Conservation (phyloP, 768 basidiomycete species). For the Agrocybe pediades region DNA sequence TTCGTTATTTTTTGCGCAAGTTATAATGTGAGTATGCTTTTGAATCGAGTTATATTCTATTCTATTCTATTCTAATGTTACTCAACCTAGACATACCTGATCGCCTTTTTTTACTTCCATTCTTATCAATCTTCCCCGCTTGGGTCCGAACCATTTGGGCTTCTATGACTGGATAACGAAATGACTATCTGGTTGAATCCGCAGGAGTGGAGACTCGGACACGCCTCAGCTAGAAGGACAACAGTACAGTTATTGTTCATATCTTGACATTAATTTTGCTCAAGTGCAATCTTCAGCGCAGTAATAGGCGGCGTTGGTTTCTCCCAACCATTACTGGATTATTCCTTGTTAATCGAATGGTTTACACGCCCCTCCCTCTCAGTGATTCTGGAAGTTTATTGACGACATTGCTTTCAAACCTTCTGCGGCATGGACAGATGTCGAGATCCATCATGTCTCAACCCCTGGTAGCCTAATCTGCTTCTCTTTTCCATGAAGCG, state of each 20-base stretch:
- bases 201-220: neutral
- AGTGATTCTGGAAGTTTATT: no score
- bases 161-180: neutral
- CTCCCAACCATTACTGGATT: no score
- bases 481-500: no score
- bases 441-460: conserved; percentile 7
- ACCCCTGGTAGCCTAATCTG: conserved; percentile 2
- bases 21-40: neutral
- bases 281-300: no score
- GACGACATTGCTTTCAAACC: no score
- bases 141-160: neutral
- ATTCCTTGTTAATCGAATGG: no score
- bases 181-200: neutral
- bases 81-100: neutral
- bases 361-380: no score
- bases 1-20: neutral
- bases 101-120: neutral
- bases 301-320: no score
- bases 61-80: neutral
- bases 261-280: no score
- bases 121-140: neutral
- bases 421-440: neutral
- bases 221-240: no score
- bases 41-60: neutral
- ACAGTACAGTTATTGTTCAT: no score